A percentile compares a stretch with the other conserved stretches of the same genome.
phyloP scores from a whole-genome alignment of 176 grass and related monocot genomes.

The Dendrocalamus sinicus region DNA sequence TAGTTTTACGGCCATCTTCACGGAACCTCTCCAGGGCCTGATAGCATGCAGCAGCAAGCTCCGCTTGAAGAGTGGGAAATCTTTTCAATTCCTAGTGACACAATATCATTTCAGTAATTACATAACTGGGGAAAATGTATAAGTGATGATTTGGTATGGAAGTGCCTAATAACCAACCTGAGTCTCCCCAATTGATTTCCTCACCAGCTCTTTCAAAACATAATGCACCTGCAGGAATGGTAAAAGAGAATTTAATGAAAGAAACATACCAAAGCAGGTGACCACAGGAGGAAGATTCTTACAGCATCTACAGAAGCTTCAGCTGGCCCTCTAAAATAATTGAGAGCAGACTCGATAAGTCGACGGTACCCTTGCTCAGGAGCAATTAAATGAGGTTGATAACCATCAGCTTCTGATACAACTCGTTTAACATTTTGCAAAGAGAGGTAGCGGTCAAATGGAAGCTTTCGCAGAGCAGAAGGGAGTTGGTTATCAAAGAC shows the following conservation, averaged over 20 bases:
- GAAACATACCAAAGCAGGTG: not conserved
- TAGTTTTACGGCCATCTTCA: constrained; percentile 66
- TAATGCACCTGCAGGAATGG: constrained; percentile 54
- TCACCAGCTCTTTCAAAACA: constrained; percentile 71
- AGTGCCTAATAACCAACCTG: constrained; percentile 43
- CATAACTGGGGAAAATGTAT: not conserved
- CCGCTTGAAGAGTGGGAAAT: constrained; percentile 71
- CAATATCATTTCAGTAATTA: not conserved
- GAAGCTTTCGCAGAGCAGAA: constrained; percentile 61
- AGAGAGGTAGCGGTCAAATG: constrained; percentile 62
- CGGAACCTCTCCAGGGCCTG: constrained; percentile 62
- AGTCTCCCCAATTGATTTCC: constrained; percentile 73
- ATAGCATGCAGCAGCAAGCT: constrained; percentile 56
- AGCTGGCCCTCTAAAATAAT: constrained; percentile 69
- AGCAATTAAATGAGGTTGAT: constrained; percentile 81
- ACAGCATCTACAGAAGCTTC: constrained; percentile 77
- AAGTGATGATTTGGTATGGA: not conserved
- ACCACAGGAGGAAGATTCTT: constrained; percentile 20
- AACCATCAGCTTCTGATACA: constrained; percentile 75
- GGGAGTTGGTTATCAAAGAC: constrained; percentile 74
- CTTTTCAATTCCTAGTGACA: constrained; percentile 58
- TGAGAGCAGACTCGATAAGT: constrained; percentile 55
- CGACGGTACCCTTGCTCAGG: constrained; percentile 77
- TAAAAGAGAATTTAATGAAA: constrained; percentile 37
- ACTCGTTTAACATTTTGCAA: constrained; percentile 78